phyloP scores from a whole-genome alignment of 257 asterid genomes.

The Leonotis leonurus region DNA sequence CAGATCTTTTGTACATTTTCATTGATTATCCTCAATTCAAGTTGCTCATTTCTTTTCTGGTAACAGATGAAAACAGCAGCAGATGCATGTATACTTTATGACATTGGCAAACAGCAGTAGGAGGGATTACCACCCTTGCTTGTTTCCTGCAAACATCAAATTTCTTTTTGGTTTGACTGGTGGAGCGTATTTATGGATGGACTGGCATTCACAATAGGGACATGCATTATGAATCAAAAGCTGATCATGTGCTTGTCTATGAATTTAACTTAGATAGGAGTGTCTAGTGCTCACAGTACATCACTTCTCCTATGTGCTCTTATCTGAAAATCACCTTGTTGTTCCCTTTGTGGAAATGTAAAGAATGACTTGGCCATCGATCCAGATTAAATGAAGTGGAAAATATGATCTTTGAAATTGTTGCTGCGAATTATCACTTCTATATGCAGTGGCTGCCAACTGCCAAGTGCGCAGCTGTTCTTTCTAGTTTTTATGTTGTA shows the following conservation, averaged over 20 bases:
- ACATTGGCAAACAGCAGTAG: conserved; percentile 66
- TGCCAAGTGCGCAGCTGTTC: conserved; percentile 6
- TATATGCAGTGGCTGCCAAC: neutral
- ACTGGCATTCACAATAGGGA: conserved; percentile 6
- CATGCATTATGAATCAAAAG: conserved; percentile 1
- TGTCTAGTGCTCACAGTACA: neutral
- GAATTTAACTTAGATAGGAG: conserved; percentile 8
- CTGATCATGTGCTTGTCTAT: conserved; percentile 5
- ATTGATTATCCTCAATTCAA: conserved; percentile 4
- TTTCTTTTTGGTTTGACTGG: conserved; percentile 16
- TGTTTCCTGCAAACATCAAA: conserved; percentile 8
- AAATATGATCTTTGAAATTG: neutral
- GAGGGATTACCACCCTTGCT: conserved; percentile 10
- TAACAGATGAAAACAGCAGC: conserved; percentile 90
- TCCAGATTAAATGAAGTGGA: conserved; percentile 5
- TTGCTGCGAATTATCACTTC: neutral
- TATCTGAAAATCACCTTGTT: conserved; percentile 14
- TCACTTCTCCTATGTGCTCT: conserved; percentile 6
- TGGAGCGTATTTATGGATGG: conserved; percentile 13
- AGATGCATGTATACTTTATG: conserved; percentile 79
- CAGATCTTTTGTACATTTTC: neutral
- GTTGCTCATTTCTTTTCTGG: conserved; percentile 16
- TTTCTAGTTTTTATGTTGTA: neutral
- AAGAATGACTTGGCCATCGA: conserved; percentile 7
- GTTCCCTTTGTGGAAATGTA: conserved; percentile 14